These are phyloP conservation scores for Heritiera littoralis DNA, from an alignment of 345 rosid species.

Conservation along the genomic window DNA sequence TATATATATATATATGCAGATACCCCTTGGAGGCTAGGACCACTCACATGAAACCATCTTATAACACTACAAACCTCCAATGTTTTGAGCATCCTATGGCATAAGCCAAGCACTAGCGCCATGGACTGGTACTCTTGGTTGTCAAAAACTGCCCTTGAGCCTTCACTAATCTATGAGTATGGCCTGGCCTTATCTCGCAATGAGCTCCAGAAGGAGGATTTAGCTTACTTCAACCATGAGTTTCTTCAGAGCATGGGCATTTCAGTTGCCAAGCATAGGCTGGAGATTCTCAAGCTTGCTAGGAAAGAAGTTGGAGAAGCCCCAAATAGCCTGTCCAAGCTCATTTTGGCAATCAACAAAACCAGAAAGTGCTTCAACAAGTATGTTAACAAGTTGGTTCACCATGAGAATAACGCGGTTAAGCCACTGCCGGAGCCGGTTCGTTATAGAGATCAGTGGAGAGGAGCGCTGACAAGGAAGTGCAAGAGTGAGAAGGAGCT, in stretches of 20 bases:
- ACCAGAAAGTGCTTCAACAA: slow-evolving; percentile 48
- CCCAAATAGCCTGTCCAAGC: slow-evolving; percentile 35
- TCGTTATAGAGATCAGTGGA: slow-evolving; percentile 25
- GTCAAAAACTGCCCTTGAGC: slow-evolving; percentile 58
- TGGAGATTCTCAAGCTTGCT: slow-evolving; percentile 79
- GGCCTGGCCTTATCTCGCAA: slow-evolving; percentile 60
- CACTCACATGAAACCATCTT: slow-evolving; percentile 4
- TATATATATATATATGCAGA: slow-evolving; percentile 12
- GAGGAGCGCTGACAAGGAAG: slow-evolving; percentile 35
- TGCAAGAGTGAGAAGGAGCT: slow-evolving; percentile 37
- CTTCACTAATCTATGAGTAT: slow-evolving; percentile 61
- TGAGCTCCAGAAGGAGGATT: slow-evolving; percentile 66
- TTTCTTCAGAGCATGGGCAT: slow-evolving; percentile 81
- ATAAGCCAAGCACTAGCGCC: slow-evolving; percentile 1
- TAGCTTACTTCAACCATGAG: slow-evolving; percentile 73
- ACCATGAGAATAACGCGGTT: slow-evolving; percentile 31
- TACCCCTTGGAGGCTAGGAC: slow-evolving; percentile 13
- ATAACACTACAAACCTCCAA: background rate
- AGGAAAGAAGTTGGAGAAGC: slow-evolving; percentile 40
- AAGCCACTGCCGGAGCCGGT: slow-evolving; percentile 36
- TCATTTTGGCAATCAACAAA: slow-evolving; percentile 42
- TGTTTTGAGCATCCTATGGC: background rate
- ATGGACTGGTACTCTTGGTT: slow-evolving; percentile 97
- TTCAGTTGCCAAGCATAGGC: slow-evolving; percentile 70
- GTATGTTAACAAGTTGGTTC: slow-evolving; percentile 44